Percentiles rank a stretch among this genome's conserved stretches.
Conservation (phyloP, 805 yeast genomes). For the Nadsonia fulvescens region DNA sequence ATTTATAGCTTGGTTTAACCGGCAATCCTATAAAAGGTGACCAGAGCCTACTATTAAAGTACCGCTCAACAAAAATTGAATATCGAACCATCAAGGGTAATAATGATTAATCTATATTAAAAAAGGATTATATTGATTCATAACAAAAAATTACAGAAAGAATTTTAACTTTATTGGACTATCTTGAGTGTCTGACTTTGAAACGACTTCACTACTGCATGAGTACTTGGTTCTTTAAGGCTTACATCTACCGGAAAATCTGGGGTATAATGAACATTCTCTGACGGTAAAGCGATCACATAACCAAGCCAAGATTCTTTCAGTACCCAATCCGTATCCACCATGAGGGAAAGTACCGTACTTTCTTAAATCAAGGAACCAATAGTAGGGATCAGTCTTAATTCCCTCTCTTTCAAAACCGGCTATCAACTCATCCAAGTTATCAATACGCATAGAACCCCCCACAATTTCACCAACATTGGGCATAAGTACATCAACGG, state of each 20-base stretch:
- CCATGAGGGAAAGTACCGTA: conserved; percentile 98
- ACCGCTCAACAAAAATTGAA: no score
- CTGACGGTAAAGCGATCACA: conserved; percentile 96
- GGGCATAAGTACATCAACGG: conserved; percentile 97
- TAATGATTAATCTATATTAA: no score
- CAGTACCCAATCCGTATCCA: conserved; percentile 97
- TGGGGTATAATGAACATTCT: conserved; percentile 94
- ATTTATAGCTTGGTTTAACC: no score
- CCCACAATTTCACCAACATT: conserved; percentile 98
- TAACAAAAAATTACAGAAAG: no score
- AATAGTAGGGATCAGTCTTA: conserved; percentile 69
- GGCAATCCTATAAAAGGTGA: no score
- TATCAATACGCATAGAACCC: conserved; percentile 94
- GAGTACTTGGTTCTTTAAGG: conserved; percentile 37
- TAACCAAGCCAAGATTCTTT: conserved; percentile 95
- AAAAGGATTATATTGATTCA: no score
- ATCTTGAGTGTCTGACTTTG: no score
- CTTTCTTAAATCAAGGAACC: conserved; percentile 90
- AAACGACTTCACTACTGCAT: no score
- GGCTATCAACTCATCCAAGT: conserved; percentile 63
- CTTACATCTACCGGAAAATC: conserved; percentile 94
- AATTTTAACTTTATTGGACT: no score
- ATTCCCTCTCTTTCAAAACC: conserved; percentile 90
- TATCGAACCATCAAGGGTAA: no score
- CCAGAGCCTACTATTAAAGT: no score